Evolutionary conservation across 768 basidiomycete species (phyloP), one percentile per base, ranked within the genome.

Genomic region (Daedalea quercina): DNA sequence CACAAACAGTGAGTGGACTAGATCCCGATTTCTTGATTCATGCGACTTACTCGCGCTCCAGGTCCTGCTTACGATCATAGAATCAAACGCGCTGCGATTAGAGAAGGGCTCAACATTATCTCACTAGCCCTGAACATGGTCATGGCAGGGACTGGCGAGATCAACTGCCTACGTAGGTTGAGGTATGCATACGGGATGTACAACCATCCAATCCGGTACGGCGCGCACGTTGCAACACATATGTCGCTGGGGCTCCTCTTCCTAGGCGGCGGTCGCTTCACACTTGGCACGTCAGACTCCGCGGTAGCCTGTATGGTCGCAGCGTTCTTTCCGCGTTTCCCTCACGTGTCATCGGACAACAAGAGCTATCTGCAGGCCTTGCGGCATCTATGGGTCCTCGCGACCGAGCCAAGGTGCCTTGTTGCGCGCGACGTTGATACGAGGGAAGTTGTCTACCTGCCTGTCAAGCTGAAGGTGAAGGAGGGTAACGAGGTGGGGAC

Each of bases 111-210:
- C 33, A 94, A 90, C 63, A 72, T 94, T 37, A 87, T 98, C 51
- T 87, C 90, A 0, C 76, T 96, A 33, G 76, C 94, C 1, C 70
- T 96, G 28, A 84, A 89, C 63, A 87, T 95, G 79, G 87, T 98
- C 41, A 95, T 98, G 91, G 93, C 95, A 1, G 96, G 96, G 9
- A 95, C 94, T 0, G 96, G 96, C 3, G 94, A 98, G 67, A 81
- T 97, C 47, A 87, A 86, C 51, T 91, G 90, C 59, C 73, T 98
- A 17, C 81, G 91, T 19, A 80, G 94, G 20, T 76, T 98, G 12
- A 81, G 96, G 19, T 87, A 90, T 66, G 84, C 89, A 8, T 97
- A 92, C 63, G 95, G 94, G 23, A 85, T 92, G 77, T 84, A 85
- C 62, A 81, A 81, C 52, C 77, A 78, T 50, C 70, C 78, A 47